These are phyloP conservation scores for Colletotrichum paranaense DNA, from an alignment of 2,329 filamentous ascomycete species.

Conservation along the genomic window DNA sequence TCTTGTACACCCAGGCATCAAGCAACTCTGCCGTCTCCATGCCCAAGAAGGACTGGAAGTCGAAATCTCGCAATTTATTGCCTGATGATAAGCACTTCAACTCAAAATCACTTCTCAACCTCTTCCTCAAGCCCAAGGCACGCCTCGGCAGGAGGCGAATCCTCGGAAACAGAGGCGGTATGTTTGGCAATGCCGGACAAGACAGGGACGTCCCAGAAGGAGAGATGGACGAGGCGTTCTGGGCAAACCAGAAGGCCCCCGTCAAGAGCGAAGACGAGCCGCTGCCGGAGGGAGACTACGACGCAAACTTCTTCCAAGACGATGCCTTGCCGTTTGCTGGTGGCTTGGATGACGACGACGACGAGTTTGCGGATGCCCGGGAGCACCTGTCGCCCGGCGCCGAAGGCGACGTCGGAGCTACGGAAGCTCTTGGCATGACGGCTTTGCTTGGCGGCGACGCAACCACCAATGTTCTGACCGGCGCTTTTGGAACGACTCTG, in stretches of 20 bases:
- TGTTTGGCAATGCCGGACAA: conserved; percentile 53
- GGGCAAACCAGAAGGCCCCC: conserved; percentile 79
- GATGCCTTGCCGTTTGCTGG: conserved; percentile 78
- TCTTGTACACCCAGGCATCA: conserved; percentile 83
- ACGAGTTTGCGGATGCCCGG: conserved; percentile 83
- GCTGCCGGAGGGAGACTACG: conserved; percentile 81
- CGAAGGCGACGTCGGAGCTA: conserved; percentile 60
- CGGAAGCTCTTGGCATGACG: conserved; percentile 59
- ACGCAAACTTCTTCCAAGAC: conserved; percentile 98
- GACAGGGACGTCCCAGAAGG: conserved; percentile 71
- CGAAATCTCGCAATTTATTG: conserved; percentile 90
- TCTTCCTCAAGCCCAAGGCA: conserved; percentile 96
- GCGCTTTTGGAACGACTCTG: conserved; percentile 73
- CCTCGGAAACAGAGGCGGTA: conserved; percentile 55
- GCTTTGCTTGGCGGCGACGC: conserved; percentile 63
- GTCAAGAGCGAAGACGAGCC: conserved; percentile 62
- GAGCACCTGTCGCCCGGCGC: conserved; percentile 80
- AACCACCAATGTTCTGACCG: conserved; percentile 55
- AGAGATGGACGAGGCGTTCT: conserved; percentile 95
- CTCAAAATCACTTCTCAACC: conserved; percentile 85
- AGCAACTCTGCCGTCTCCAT: conserved; percentile 85
- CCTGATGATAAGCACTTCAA: conserved; percentile 99
- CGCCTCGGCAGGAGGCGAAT: conserved; percentile 77
- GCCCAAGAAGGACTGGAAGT: conserved; percentile 95
- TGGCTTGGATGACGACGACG: conserved; percentile 69